phyloP scores from a whole-genome alignment of 441 rosid species.

The Biscutella laevigata region DNA sequence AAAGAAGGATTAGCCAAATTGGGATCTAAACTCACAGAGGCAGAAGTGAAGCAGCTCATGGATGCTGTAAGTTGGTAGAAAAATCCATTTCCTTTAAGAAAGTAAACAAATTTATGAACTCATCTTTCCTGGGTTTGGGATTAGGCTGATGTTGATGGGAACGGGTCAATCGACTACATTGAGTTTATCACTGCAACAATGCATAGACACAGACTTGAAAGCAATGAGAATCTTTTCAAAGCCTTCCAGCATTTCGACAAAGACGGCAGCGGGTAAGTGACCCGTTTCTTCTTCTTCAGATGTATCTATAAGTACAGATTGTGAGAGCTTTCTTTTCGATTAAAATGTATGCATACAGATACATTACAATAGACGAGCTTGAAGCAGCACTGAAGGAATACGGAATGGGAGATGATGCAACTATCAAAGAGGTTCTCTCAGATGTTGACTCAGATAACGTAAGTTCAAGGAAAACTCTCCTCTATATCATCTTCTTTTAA shows the following conservation, averaged over 20 bases:
- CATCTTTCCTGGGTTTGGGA: background rate
- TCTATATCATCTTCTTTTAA: background rate
- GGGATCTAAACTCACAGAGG: slow-evolving; percentile 53
- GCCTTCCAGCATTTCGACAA: slow-evolving; percentile 79
- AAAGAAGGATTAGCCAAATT: slow-evolving; percentile 49
- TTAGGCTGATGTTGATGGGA: slow-evolving; percentile 72
- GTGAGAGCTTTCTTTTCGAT: background rate
- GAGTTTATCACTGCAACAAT: slow-evolving; percentile 75
- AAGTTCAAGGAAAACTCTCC: slow-evolving; percentile 6
- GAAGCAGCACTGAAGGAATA: slow-evolving; percentile 48
- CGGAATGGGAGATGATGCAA: slow-evolving; percentile 53
- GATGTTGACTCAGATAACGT: slow-evolving; percentile 59
- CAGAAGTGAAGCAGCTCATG: slow-evolving; percentile 60
- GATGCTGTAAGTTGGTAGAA: slow-evolving; percentile 40
- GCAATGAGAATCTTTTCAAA: slow-evolving; percentile 58
- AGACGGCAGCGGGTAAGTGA: slow-evolving; percentile 57
- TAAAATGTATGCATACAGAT: slow-evolving; percentile 25
- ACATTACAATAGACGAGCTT: slow-evolving; percentile 51
- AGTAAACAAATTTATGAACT: background rate
- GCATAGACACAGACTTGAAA: slow-evolving; percentile 71
- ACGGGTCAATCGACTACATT: slow-evolving; percentile 61
- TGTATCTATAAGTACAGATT: background rate
- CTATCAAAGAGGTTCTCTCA: slow-evolving; percentile 55
- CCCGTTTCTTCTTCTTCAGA: background rate
- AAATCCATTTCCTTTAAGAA: background rate